These are phyloP conservation scores for Metarhizium humberi DNA, from an alignment of 2,329 filamentous ascomycete genomes.

Conservation along the genomic window DNA sequence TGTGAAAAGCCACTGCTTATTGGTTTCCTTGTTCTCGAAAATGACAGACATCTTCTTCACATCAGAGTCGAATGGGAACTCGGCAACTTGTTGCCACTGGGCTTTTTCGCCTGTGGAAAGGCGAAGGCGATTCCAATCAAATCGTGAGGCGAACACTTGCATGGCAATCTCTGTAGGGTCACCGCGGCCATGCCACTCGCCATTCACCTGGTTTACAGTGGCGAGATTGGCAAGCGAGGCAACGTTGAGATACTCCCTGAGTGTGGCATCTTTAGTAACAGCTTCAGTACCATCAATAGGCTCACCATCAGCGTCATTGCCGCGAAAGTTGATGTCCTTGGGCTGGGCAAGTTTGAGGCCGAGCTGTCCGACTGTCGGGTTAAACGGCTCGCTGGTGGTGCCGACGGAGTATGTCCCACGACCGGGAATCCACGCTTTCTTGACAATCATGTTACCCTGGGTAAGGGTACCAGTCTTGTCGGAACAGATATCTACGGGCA, in stretches of 20 bases:
- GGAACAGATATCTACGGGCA: constrained; percentile 37
- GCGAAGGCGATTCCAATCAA: constrained; percentile 49
- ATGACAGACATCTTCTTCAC: constrained; percentile 73
- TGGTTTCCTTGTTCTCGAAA: constrained; percentile 35
- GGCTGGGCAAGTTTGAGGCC: constrained; percentile 26
- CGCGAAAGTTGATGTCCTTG: constrained; percentile 23
- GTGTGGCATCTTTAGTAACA: constrained; percentile 33
- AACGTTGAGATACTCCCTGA: constrained; percentile 51
- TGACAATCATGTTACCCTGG: constrained; percentile 43
- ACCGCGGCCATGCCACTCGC: constrained; percentile 53
- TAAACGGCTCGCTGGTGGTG: constrained; percentile 44
- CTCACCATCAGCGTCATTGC: constrained; percentile 17
- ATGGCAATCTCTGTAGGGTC: constrained; percentile 63
- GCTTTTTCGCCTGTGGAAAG: constrained; percentile 40
- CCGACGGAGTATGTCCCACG: constrained; percentile 37
- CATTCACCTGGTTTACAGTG: constrained; percentile 45
- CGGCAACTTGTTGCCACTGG: constrained; percentile 49
- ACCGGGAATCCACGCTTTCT: constrained; percentile 42
- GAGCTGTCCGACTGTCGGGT: constrained; percentile 43
- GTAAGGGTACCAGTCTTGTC: constrained; percentile 49
- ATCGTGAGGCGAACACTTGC: constrained; percentile 63
- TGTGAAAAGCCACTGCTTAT: constrained; percentile 43
- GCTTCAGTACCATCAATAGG: constrained; percentile 18
- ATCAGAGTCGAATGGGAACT: constrained; percentile 66
- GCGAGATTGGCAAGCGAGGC: constrained; percentile 59